Base-by-base conservation (phyloP, 192 early-diverging fungal genomes). In the Funneliformis geosporum region DNA sequence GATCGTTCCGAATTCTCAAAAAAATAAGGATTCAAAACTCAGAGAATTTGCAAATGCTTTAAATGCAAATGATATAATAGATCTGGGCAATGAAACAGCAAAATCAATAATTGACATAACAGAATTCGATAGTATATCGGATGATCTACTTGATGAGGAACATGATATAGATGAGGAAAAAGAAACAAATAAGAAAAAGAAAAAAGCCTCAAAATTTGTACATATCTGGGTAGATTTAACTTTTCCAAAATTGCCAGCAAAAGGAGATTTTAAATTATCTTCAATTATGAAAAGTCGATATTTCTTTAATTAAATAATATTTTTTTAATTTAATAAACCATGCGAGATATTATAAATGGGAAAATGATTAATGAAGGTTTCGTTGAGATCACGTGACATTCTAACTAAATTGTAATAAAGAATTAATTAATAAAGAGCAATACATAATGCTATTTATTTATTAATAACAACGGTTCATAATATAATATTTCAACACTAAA, bases 291-390 rank as follows among this genome's bases (percentile, higher is more conserved):
- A 93, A 16, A 95, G 93, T 60, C 86, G 85, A 21, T 99, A 98
- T 84, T 99, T 99, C 79, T 99, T 99, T 89, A 92, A 96, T 78
- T 99, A 89, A n/a, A n/a, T n/a, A 82, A 2, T 4, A 0, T 55
- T 50, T 50, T 50, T 50, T 9, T 50, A 50, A 50, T 50, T 47
- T n/a, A 74, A 28, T 25, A 9, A 64, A 64, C n/a, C n/a, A n/a
- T n/a, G n/a, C n/a, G n/a, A n/a, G n/a, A n/a, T n/a, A n/a, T n/a
- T n/a, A n/a, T n/a, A n/a, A n/a, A n/a, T n/a, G n/a, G n/a, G n/a
- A n/a, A n/a, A n/a, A n/a, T n/a, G n/a, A n/a, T n/a, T n/a, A n/a
- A n/a, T n/a, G n/a, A n/a, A n/a, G n/a, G n/a, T n/a, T n/a, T n/a
- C n/a, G n/a, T n/a, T n/a, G n/a, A n/a, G n/a, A n/a, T n/a, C n/a